These are phyloP conservation scores for Fusarium sp. DNA, from an alignment of 2,329 filamentous ascomycete genomes.

Conservation along the genomic window DNA sequence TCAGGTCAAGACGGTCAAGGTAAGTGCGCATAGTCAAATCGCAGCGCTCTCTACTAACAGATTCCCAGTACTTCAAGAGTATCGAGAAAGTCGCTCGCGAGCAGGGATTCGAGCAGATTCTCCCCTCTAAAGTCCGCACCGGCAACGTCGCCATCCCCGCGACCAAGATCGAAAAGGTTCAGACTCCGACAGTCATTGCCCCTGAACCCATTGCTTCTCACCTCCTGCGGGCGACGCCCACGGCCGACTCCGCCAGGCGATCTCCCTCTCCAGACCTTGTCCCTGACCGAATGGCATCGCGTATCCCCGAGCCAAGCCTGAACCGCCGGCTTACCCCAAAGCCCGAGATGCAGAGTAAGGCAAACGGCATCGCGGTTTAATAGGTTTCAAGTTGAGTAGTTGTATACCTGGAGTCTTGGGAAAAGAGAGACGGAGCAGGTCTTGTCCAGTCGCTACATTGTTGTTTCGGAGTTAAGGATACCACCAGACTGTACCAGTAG, in stretches of 20 bases:
- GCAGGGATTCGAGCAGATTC: conserved; percentile 68
- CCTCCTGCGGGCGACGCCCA: conserved; percentile 66
- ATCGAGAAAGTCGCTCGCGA: conserved; percentile 73
- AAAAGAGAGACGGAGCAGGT: conserved; percentile 15
- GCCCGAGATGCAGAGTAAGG: conserved; percentile 57
- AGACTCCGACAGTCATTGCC: conserved; percentile 60
- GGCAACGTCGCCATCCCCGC: conserved; percentile 56
- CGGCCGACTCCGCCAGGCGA: conserved; percentile 65
- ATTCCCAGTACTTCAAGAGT: conserved; percentile 73
- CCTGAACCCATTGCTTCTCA: conserved; percentile 68
- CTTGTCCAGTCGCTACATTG: conserved; percentile 33
- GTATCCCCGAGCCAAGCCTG: conserved; percentile 63
- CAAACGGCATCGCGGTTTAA: conserved; percentile 41
- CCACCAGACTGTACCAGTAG: conserved; percentile 31
- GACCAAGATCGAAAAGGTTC: conserved; percentile 57
- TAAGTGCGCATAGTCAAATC: conserved; percentile 39
- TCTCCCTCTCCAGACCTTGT: conserved; percentile 70
- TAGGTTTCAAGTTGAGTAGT: neutral
- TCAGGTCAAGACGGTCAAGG: conserved; percentile 79
- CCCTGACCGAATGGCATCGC: conserved; percentile 72
- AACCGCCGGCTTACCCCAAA: conserved; percentile 60
- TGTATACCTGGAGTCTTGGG: neutral
- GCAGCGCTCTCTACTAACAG: neutral
- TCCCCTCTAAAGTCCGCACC: conserved; percentile 67
- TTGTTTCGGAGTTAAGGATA: conserved; percentile 7